Percentiles rank a stretch among this genome's conserved stretches.
Evolutionary conservation across 2,329 filamentous ascomycete genomes (phyloP).

Genomic region (Celoporthe dispersa): DNA sequence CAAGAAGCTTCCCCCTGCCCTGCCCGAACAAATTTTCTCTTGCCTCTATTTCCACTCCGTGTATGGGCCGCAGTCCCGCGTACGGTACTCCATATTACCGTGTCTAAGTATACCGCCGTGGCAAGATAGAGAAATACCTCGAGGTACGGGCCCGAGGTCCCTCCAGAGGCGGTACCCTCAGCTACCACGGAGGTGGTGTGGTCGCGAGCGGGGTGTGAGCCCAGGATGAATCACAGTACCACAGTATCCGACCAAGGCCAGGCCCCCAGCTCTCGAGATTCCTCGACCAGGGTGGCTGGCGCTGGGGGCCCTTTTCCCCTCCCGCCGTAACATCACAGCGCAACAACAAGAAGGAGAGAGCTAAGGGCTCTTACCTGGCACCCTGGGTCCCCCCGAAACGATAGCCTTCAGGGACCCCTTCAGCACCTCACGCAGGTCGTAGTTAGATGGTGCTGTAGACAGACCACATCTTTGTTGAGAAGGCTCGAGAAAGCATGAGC

Average conservation of each 20-base stretch:
- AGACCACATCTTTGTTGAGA: background rate
- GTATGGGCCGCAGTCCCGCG: background rate
- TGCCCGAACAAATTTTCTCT: background rate
- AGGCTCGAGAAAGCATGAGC: background rate
- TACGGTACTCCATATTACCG: background rate
- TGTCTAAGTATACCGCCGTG: background rate
- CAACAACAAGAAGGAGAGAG: background rate
- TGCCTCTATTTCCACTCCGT: background rate
- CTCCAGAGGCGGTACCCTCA: background rate
- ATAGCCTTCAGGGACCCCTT: background rate
- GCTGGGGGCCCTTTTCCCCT: background rate
- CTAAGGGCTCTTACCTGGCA: background rate
- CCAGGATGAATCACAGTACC: background rate
- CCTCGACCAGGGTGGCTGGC: background rate
- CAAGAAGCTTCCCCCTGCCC: background rate
- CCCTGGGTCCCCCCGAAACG: background rate
- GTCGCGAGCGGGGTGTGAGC: background rate
- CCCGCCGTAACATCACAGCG: too few species aligned
- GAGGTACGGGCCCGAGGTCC: background rate
- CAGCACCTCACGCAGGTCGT: background rate
- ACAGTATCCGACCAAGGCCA: slow-evolving; percentile 5
- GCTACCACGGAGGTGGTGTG: background rate
- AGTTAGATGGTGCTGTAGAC: too few species aligned
- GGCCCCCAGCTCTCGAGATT: background rate
- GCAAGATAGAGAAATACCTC: background rate